These are phyloP conservation scores for Cladosporium phlei DNA, from an alignment of 2,329 filamentous ascomycete species.

Conservation along the genomic window DNA sequence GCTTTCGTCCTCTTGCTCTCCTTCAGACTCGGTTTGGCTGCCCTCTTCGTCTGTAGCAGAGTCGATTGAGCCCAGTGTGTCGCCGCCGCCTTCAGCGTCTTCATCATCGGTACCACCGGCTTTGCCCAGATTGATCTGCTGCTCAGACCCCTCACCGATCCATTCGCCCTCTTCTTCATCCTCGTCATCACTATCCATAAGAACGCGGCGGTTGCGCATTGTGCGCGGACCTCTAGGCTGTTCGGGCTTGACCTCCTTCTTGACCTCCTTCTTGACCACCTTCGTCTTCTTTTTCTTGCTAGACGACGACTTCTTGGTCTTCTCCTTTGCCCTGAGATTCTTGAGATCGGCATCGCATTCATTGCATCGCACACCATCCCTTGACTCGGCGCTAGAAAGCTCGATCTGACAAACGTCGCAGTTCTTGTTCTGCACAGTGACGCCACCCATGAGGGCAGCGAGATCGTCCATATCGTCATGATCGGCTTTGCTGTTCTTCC, in stretches of 20 bases:
- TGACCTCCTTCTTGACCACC: conserved; percentile 14
- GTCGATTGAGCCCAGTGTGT: conserved; percentile 69
- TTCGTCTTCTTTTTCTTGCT: conserved; percentile 29
- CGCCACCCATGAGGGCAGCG: conserved; percentile 77
- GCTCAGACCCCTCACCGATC: conserved; percentile 68
- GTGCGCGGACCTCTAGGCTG: conserved; percentile 32
- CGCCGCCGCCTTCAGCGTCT: conserved; percentile 79
- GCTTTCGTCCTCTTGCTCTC: conserved; percentile 35
- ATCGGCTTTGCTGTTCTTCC: conserved; percentile 45
- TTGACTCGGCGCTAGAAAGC: conserved; percentile 54
- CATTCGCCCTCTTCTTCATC: conserved; percentile 65
- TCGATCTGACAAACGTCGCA: conserved; percentile 79
- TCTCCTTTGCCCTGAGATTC: conserved; percentile 42
- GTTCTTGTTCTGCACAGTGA: conserved; percentile 71
- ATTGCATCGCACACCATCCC: conserved; percentile 55
- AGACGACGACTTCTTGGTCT: too few species aligned
- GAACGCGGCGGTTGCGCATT: conserved; percentile 50
- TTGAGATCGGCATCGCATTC: conserved; percentile 73
- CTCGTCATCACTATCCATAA: conserved; percentile 61
- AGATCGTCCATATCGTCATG: conserved; percentile 72
- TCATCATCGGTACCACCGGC: conserved; percentile 84
- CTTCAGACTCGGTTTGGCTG: conserved; percentile 47
- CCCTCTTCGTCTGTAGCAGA: conserved; percentile 51
- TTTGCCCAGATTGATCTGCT: conserved; percentile 49
- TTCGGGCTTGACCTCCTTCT: conserved; percentile 28